A percentile compares a stretch with the other conserved stretches of the same genome.
Conservation (phyloP, 176 grass and related monocot species). For the Triticum turgidum region DNA sequence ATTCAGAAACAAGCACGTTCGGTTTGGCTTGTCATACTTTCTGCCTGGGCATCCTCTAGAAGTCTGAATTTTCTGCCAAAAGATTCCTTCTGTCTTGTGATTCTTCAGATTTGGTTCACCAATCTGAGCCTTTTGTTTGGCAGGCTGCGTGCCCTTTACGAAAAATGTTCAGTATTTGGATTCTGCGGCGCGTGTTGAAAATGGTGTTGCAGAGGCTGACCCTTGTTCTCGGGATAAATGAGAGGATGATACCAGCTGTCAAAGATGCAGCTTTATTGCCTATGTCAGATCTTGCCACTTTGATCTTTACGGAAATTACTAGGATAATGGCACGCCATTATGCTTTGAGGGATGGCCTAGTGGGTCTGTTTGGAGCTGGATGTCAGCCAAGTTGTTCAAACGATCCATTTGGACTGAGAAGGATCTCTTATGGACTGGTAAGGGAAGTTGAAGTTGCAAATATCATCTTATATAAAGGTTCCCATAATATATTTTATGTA, state of each 20-base stretch:
- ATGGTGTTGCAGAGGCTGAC: conserved; percentile 50
- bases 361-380: conserved; percentile 97
- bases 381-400: conserved; percentile 94
- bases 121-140: no score
- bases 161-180: no score
- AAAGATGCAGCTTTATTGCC: conserved; percentile 74
- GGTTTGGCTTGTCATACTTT: no score
- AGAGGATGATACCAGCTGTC: conserved; percentile 48
- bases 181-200: conserved; percentile 40
- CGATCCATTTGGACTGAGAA: conserved; percentile 89
- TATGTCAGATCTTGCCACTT: no score
- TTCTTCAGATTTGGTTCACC: no score
- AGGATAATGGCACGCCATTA: no score
- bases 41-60: no score
- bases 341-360: conserved; percentile 30
- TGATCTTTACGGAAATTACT: no score
- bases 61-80: no score
- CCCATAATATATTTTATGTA: conserved; percentile 43
- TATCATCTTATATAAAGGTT: conserved; percentile 2
- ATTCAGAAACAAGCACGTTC: no score
- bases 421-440: conserved; percentile 89
- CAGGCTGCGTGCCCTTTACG: no score
- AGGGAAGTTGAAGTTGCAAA: conserved; percentile 24
- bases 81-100: no score
- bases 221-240: conserved; percentile 50